Evolutionary conservation across 306 rosid genomes (phyloP), one percentile per base, ranked within the genome.

Genomic region (Lablab purpureus): DNA sequence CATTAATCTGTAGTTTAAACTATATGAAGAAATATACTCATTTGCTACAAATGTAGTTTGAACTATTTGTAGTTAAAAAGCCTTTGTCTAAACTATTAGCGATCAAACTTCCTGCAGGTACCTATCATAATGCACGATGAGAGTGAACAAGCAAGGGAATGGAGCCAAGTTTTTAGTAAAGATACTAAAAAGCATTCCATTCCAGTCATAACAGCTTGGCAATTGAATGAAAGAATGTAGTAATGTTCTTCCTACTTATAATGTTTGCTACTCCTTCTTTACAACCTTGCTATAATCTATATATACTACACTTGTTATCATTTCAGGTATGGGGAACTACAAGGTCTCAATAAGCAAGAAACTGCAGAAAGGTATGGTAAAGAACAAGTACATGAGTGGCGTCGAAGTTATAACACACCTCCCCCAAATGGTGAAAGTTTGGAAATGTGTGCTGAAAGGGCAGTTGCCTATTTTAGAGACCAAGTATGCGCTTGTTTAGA

Each of bases 381-480:
- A 72, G 97, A 93, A 81, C 94, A 91, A 78, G 98, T 93, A 64
- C 98, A 93, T 3, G 87, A 89, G 82, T 93, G 97, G 97, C 98
- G 97, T 73, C 81, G 97, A 67, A 89, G 98, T 88, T 93, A 89
- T 56, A 93, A 91, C 56, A 83, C 73, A 47, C 93, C 98, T 47
- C 98, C 97, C 50, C 98, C 98, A 21, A 87, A 89, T 81, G 97
- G 97, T 63, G 98, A 93, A 88, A 93, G 98, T 78, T 89, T 93
- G 90, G 97, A 93, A 83, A 91, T 93, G 98, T 93, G 94, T 84
- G 98, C 98, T 58, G 71, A 93, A 82, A 88, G 97, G 80, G 98
- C 97, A 37, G 97, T 93, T 83, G 97, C 97, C 78, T 91, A 93
- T 87, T 93, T 89, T 68, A 91, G 84, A 78, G 93, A 91, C 49